These are phyloP conservation scores for Aspergillus amoenus DNA, from an alignment of 2,329 filamentous ascomycete species.

Conservation along the genomic window DNA sequence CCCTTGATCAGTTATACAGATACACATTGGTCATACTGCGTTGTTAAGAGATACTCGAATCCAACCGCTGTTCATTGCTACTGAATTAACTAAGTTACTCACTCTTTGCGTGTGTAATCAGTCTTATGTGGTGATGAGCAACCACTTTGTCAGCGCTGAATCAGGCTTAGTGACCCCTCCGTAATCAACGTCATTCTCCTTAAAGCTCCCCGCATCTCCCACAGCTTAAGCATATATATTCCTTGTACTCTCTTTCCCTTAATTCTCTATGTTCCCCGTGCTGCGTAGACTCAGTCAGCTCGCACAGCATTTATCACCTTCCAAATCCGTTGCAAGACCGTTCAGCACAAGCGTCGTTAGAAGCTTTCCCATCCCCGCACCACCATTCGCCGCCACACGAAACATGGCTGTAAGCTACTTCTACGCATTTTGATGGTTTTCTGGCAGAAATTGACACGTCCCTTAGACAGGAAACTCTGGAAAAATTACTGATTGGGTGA, in stretches of 20 bases:
- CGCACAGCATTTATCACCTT: slow-evolving; percentile 20
- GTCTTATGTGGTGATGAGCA: background rate
- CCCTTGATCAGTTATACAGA: background rate
- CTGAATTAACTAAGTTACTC: background rate
- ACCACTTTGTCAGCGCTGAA: slow-evolving; percentile 10
- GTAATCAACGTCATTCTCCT: slow-evolving; percentile 13
- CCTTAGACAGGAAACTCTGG: slow-evolving; percentile 28
- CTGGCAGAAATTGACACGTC: background rate
- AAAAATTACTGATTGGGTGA: slow-evolving; percentile 82
- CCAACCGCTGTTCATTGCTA: background rate
- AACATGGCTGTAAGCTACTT: slow-evolving; percentile 34
- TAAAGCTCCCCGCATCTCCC: slow-evolving; percentile 13
- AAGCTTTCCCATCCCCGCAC: slow-evolving; percentile 23
- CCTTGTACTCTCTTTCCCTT: background rate
- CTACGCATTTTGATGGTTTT: background rate
- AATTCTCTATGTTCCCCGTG: slow-evolving; percentile 26
- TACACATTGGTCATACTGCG: background rate
- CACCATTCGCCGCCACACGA: slow-evolving; percentile 17
- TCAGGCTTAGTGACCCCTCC: slow-evolving; percentile 6
- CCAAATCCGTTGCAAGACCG: slow-evolving; percentile 14
- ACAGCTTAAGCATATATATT: slow-evolving; percentile 6
- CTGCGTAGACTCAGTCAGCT: slow-evolving; percentile 21
- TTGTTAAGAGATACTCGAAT: background rate
- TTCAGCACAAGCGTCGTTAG: slow-evolving; percentile 11
- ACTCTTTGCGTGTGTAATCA: background rate